Percentiles rank a stretch among this genome's conserved stretches.
Evolutionary conservation across 805 yeast genomes (phyloP).

Genomic region (Kregervanrija fluxuum): DNA sequence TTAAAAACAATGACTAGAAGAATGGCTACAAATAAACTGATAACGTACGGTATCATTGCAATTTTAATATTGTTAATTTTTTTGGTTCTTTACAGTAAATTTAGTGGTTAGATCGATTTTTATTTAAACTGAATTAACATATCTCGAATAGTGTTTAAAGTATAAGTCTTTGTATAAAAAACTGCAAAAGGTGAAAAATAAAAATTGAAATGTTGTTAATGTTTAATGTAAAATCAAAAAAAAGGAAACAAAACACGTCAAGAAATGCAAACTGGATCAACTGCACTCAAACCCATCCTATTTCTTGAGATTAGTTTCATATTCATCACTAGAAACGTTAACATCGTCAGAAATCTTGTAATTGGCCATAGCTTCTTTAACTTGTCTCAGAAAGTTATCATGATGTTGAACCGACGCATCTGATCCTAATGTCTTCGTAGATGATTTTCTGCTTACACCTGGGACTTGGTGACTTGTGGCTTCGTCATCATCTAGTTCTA

Average conservation of each 20-base stretch:
- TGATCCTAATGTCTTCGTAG: constrained; percentile 22
- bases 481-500: constrained; percentile 64
- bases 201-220: neutral
- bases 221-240: neutral
- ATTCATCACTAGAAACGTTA: constrained; percentile 47
- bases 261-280: neutral
- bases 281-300: neutral
- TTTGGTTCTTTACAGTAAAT: constrained; percentile 77
- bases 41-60: constrained; percentile 87
- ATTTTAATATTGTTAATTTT: constrained; percentile 76
- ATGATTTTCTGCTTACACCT: constrained; percentile 24
- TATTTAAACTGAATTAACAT: no score
- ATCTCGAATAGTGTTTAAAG: neutral
- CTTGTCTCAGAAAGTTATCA: constrained; percentile 32
- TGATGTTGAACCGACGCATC: constrained; percentile 11
- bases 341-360: constrained; percentile 27
- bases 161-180: neutral
- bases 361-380: constrained; percentile 35
- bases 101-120: constrained; percentile 30
- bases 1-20: constrained; percentile 88
- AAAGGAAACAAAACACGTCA: neutral
- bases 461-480: constrained; percentile 28
- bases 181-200: neutral
- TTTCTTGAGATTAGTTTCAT: constrained; percentile 36
- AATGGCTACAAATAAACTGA: constrained; percentile 82